phyloP scores from a whole-genome alignment of 768 basidiomycete species.

The Boletus speciosus region DNA sequence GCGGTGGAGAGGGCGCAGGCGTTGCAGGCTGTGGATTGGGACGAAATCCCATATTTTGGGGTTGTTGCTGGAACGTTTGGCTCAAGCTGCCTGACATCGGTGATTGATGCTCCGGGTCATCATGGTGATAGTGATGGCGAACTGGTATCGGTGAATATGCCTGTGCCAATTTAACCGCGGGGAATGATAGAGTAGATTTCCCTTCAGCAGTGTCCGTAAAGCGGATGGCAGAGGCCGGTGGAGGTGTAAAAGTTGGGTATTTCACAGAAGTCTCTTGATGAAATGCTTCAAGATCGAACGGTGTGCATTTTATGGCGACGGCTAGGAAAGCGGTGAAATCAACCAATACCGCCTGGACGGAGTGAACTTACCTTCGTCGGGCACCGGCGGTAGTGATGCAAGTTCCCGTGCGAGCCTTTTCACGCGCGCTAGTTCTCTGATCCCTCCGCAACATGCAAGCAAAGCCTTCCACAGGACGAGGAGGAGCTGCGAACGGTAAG shows the following conservation, averaged over 20 bases:
- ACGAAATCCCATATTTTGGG: slow-evolving; percentile 27
- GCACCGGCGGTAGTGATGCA: slow-evolving; percentile 60
- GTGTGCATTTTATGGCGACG: slow-evolving; percentile 81
- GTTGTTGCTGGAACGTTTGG: slow-evolving; percentile 36
- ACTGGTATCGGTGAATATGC: slow-evolving; percentile 92
- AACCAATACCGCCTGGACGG: not conserved
- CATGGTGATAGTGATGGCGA: slow-evolving; percentile 91
- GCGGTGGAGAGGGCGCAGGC: slow-evolving; percentile 86
- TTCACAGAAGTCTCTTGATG: slow-evolving; percentile 89
- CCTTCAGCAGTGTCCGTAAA: slow-evolving; percentile 20
- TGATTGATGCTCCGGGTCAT: slow-evolving; percentile 56
- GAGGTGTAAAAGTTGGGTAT: slow-evolving; percentile 88
- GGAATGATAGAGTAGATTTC: slow-evolving; percentile 34
- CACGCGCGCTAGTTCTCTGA: slow-evolving; percentile 78
- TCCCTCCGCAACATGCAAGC: slow-evolving; percentile 88
- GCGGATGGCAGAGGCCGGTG: slow-evolving; percentile 40
- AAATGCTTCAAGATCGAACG: slow-evolving; percentile 86
- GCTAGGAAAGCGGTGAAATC: slow-evolving; percentile 31
- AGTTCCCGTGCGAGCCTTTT: slow-evolving; percentile 86
- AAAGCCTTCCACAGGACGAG: slow-evolving; percentile 94
- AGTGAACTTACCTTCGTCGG: slow-evolving; percentile 43
- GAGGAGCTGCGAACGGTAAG: slow-evolving; percentile 57
- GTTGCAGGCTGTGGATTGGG: slow-evolving; percentile 71
- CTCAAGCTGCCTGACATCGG: slow-evolving; percentile 36
- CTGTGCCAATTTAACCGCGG: slow-evolving; percentile 72